phyloP scores from a whole-genome alignment of 441 rosid species.

The Syzygium syzygioides region DNA sequence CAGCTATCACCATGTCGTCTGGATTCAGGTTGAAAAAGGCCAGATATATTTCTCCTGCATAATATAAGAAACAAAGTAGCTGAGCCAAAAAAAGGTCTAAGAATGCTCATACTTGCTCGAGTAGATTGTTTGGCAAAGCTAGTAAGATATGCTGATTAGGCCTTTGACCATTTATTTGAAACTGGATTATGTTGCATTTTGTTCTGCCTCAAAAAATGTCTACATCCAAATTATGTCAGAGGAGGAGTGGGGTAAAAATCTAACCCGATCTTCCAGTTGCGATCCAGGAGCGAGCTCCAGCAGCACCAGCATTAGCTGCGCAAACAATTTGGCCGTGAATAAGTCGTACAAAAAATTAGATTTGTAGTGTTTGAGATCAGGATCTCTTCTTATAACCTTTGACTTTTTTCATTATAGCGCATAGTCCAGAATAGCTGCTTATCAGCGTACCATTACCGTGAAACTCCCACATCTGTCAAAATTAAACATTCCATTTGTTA shows the following conservation, averaged over 20 bases:
- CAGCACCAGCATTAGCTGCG: slow-evolving; percentile 35
- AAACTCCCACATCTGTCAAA: slow-evolving; percentile 76
- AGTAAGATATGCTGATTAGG: background rate
- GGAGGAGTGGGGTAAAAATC: background rate
- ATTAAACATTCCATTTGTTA: background rate
- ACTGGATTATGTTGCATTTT: background rate
- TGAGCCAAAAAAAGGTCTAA: background rate
- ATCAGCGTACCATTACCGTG: slow-evolving; percentile 48
- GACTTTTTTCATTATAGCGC: slow-evolving; percentile 44
- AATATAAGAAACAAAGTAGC: background rate
- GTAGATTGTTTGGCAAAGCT: background rate
- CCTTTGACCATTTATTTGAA: background rate
- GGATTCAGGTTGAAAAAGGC: slow-evolving; percentile 78
- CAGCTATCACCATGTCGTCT: slow-evolving; percentile 40
- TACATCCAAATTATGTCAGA: background rate
- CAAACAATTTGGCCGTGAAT: background rate
- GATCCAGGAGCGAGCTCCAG: slow-evolving; percentile 78
- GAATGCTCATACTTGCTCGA: background rate
- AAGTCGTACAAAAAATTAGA: background rate
- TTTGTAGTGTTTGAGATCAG: background rate
- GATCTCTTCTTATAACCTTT: slow-evolving; percentile 32
- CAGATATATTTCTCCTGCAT: slow-evolving; percentile 60
- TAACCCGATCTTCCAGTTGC: slow-evolving; percentile 72
- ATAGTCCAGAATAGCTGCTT: slow-evolving; percentile 78
- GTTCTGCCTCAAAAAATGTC: background rate